Evolutionary conservation across 2,329 filamentous ascomycete genomes (phyloP), one percentile per base, ranked within the genome.

Genomic region (Penicillium paneum): DNA sequence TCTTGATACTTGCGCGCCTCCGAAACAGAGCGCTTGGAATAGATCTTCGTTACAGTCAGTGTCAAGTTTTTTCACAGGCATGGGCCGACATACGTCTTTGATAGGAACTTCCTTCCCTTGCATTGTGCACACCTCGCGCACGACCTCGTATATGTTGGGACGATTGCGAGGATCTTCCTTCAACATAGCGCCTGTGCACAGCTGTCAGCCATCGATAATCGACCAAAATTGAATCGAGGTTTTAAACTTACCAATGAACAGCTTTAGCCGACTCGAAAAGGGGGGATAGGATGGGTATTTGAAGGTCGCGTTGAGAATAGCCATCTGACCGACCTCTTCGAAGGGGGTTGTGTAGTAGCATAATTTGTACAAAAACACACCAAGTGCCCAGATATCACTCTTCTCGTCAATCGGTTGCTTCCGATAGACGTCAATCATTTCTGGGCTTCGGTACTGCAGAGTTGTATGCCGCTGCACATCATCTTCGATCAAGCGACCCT

Each of bases 301-400:
- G 81, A 90, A 97, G 72, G 86, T 95, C 47, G 94, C 94, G 70
- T 97, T 97, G 57, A 99, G 78, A 60, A 99, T 99, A 12, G 94
- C 94, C 78, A 97, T 89, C 76, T 97, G 93, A 26, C 94, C 94
- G 69, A 96, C 91, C 60, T 97, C 93, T 75, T 99, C 94, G 67
- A 99, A 99, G 0, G 94, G 94, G 6, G 94, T 99, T 1, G 94
- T 99, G 75, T 99, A 99, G 75, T 97, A 99, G 78, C 94, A 99
- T 58, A 99, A 81, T 79, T 99, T 99, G 79, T 99, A 99, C 51
- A 99, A 76, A 55, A 99, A 78, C 39, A 99, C 94, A 5, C 94
- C 94, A 57, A 99, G 77, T 1, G 94, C 94, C 94, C 92, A 99
- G 29, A 99, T 97, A 73, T 99, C 94, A 45, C 92, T 95, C 78